Conservation (phyloP, 2,329 filamentous ascomycete genomes). For the Botrytis cinerea region DNA sequence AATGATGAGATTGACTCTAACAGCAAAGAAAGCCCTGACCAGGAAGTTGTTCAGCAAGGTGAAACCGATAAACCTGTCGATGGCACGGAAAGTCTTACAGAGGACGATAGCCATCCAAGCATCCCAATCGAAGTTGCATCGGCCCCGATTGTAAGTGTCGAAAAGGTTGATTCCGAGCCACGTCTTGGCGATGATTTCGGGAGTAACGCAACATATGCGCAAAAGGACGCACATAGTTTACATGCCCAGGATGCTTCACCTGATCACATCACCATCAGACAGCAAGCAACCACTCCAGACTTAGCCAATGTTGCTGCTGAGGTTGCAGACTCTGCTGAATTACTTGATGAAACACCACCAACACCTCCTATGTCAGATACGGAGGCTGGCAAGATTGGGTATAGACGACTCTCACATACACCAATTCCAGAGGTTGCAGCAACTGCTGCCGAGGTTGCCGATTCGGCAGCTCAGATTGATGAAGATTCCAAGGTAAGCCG, state of each 20-base stretch:
- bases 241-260: constrained; percentile 42
- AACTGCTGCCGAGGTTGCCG: constrained; percentile 50
- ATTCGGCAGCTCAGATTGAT: constrained; percentile 47
- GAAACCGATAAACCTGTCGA: neutral
- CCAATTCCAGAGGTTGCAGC: constrained; percentile 47
- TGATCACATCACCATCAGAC: constrained; percentile 39
- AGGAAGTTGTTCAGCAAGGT: neutral
- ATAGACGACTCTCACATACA: constrained; percentile 43
- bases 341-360: constrained; percentile 34
- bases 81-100: neutral
- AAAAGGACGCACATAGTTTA: constrained; percentile 43
- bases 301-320: constrained; percentile 36
- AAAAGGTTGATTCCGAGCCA: constrained; percentile 43
- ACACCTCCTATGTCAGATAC: constrained; percentile 41
- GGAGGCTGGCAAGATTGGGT: constrained; percentile 39
- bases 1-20: neutral
- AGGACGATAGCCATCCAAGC: neutral
- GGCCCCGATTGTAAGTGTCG: constrained; percentile 39
- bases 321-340: constrained; percentile 35
- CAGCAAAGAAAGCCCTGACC: neutral
- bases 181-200: constrained; percentile 44
- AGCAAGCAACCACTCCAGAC: constrained; percentile 34
- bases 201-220: constrained; percentile 39
- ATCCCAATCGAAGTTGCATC: neutral
- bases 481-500: constrained; percentile 28